Evolutionary conservation across 306 rosid species (phyloP).

Genomic region (Corylus avellana): DNA sequence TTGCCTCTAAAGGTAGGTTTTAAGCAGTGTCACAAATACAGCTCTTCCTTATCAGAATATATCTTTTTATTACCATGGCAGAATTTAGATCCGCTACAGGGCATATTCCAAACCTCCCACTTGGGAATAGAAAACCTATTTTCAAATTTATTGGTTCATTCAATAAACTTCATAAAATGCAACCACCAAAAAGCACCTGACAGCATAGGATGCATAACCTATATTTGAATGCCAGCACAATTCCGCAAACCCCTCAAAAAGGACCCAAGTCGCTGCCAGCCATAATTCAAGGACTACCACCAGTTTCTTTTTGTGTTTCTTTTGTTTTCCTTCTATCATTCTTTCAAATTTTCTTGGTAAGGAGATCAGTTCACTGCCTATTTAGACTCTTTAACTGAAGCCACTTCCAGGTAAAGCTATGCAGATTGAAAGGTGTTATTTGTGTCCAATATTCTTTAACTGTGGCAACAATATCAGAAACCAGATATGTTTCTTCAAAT

Average conservation of each 20-base stretch:
- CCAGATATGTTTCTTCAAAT: not conserved
- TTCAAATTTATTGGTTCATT: not conserved
- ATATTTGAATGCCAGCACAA: not conserved
- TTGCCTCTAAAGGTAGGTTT: not conserved
- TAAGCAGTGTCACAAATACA: not conserved
- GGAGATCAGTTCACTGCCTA: not conserved
- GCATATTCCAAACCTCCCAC: not conserved
- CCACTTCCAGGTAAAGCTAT: not conserved
- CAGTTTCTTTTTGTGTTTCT: not conserved
- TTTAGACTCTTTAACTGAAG: not conserved
- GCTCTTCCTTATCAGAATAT: not conserved
- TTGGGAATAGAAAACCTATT: not conserved
- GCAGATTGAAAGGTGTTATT: not conserved
- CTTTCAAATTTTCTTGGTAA: not conserved
- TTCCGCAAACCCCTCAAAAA: not conserved
- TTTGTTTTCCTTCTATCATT: not conserved
- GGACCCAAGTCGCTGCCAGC: too few species aligned
- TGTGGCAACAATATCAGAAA: not conserved
- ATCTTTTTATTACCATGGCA: not conserved
- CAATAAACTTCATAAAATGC: not conserved
- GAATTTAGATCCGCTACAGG: not conserved
- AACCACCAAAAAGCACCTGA: not conserved
- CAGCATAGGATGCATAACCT: not conserved
- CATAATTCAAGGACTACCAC: not conserved
- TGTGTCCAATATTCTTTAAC: not conserved